Conservation (phyloP, 805 yeast genomes). For the Candida endomychidarum region DNA sequence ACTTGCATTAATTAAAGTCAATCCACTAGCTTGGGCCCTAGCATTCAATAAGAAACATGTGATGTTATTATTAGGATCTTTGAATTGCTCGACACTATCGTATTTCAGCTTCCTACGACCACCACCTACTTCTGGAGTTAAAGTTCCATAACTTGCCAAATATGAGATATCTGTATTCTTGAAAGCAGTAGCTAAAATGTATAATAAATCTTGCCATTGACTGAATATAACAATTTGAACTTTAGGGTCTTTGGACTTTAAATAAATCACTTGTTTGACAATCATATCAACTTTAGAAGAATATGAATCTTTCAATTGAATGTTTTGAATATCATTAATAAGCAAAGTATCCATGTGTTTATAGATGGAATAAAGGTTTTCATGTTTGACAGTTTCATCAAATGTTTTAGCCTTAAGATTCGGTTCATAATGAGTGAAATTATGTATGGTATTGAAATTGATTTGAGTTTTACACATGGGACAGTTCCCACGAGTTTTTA, state of each 20-base stretch:
- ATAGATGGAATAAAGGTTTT: constrained; percentile 40
- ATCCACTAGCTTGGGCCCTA: constrained; percentile 83
- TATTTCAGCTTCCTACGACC: constrained; percentile 27
- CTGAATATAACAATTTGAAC: constrained; percentile 87
- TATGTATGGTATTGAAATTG: constrained; percentile 54
- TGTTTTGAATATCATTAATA: constrained; percentile 44
- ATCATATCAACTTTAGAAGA: constrained; percentile 89
- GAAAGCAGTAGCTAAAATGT: constrained; percentile 65
- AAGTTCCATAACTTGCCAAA: constrained; percentile 52
- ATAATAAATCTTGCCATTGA: constrained; percentile 80
- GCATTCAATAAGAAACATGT: constrained; percentile 88
- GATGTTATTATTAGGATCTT: constrained; percentile 51
- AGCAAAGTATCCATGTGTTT: constrained; percentile 42
- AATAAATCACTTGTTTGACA: constrained; percentile 65
- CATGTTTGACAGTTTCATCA: constrained; percentile 21
- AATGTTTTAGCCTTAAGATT: constrained; percentile 50
- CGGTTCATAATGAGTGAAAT: constrained; percentile 61
- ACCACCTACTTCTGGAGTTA: constrained; percentile 30
- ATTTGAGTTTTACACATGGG: constrained; percentile 76
- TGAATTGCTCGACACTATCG: constrained; percentile 57
- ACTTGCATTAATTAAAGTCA: constrained; percentile 87
- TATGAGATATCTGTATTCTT: constrained; percentile 54
- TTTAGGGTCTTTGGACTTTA: constrained; percentile 53
- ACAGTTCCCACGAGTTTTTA: constrained; percentile 48
- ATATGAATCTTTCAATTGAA: constrained; percentile 43